A percentile compares a stretch with the other conserved stretches of the same genome.
phyloP scores from a whole-genome alignment of 176 grass and related monocot species.

The Cenchrus purpureus region DNA sequence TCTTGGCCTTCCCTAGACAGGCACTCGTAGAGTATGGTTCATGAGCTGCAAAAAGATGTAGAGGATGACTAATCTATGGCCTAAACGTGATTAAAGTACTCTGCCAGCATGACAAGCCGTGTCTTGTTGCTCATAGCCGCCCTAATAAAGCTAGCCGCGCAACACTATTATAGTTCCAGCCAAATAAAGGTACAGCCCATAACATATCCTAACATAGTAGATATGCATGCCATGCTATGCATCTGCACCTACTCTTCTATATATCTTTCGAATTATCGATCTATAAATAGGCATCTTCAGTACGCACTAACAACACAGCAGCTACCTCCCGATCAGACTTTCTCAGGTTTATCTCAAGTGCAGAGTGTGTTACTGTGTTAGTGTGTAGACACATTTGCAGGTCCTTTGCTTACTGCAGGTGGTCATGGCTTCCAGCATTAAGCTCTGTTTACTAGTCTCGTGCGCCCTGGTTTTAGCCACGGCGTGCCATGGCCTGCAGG shows the following conservation, averaged over 20 bases:
- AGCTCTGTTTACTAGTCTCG: not conserved
- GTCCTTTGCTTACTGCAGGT: not conserved
- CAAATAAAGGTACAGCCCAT: not conserved
- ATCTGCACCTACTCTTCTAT: not conserved
- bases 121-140: not conserved
- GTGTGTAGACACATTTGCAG: not conserved
- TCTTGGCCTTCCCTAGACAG: not conserved
- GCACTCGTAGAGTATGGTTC: not conserved
- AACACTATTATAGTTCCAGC: not conserved
- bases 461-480: conserved; percentile 8
- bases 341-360: not conserved
- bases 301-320: not conserved
- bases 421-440: not conserved
- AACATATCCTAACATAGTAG: too few relatives aligned
- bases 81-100: not conserved
- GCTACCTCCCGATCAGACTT: not conserved
- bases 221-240: not conserved
- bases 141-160: not conserved
- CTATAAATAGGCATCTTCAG: not conserved
- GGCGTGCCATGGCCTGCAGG: not conserved
- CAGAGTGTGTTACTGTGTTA: not conserved
- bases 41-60: not conserved
- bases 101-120: not conserved
- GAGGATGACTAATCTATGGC: not conserved
- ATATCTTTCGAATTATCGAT: not conserved